phyloP scores from a whole-genome alignment of 192 early-diverging fungal genomes.

The Dissophora ornata region DNA sequence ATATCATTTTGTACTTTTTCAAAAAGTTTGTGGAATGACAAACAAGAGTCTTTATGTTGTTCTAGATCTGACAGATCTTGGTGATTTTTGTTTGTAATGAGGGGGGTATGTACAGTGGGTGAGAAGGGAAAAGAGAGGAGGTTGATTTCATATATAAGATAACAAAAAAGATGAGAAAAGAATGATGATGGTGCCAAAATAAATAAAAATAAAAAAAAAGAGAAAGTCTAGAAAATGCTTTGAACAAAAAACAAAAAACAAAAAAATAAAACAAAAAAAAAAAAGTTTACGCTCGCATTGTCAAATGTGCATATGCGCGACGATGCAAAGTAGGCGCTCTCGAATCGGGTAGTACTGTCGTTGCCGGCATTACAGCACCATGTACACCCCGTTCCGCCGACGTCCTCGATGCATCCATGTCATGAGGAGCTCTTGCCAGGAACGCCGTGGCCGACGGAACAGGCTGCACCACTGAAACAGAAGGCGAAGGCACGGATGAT shows the following conservation, averaged over 20 bases:
- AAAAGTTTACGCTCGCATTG: too few relatives aligned
- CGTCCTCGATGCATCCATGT: background rate
- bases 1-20: too few relatives aligned
- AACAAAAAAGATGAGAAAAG: background rate
- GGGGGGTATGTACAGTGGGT: constrained; percentile 14
- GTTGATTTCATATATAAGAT: background rate
- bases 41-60: background rate
- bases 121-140: background rate
- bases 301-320: too few relatives aligned
- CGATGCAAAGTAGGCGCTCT: background rate
- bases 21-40: too few relatives aligned
- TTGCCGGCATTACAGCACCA: background rate
- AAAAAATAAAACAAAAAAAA: background rate
- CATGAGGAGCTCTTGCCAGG: background rate
- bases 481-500: background rate
- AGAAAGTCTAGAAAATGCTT: background rate
- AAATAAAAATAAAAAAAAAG: background rate
- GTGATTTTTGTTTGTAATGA: too few relatives aligned
- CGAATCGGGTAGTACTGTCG: background rate
- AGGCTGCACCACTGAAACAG: background rate
- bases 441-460: constrained; percentile 11
- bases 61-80: too few relatives aligned
- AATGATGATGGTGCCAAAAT: constrained; percentile 2
- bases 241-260: background rate
- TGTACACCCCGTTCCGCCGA: background rate